Percentiles rank a stretch among this genome's conserved stretches.
Evolutionary conservation across 2,329 filamentous ascomycete genomes (phyloP).

Genomic region (Neopestalotiopsis clavispora): DNA sequence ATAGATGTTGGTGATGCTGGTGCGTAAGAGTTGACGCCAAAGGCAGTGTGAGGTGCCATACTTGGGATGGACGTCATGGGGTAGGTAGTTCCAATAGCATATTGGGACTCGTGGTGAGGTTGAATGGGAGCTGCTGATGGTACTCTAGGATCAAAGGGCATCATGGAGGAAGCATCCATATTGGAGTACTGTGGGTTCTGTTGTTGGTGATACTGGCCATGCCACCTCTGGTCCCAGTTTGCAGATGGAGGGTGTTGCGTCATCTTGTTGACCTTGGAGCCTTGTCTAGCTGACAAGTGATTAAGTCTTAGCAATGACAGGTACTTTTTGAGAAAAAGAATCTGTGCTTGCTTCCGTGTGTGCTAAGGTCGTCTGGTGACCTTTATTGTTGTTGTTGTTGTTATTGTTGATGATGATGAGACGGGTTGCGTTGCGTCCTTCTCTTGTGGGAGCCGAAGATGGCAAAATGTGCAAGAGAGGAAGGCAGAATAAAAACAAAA

Average conservation of each 20-base stretch:
- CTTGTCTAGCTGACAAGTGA: background rate
- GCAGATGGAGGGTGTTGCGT: slow-evolving; percentile 48
- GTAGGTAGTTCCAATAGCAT: slow-evolving; percentile 51
- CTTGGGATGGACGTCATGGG: slow-evolving; percentile 46
- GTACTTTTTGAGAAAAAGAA: background rate
- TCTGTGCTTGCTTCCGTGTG: slow-evolving; percentile 1
- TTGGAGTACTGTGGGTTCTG: slow-evolving; percentile 47
- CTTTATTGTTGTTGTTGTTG: background rate
- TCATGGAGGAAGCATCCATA: slow-evolving; percentile 51
- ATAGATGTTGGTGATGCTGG: slow-evolving; percentile 30
- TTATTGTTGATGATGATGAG: background rate
- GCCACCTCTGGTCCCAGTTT: slow-evolving; percentile 59
- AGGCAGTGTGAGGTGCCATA: slow-evolving; percentile 46
- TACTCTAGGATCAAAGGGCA: slow-evolving; percentile 54
- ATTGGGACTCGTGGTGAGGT: slow-evolving; percentile 51
- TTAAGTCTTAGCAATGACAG: background rate
- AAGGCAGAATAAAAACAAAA: slow-evolving; percentile 12
- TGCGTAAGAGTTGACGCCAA: slow-evolving; percentile 49
- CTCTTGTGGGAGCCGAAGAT: background rate
- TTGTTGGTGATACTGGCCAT: slow-evolving; percentile 49
- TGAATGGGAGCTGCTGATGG: slow-evolving; percentile 44
- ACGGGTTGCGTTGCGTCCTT: background rate
- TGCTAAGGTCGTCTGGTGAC: background rate
- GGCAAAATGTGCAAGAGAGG: background rate
- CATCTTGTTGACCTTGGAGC: slow-evolving; percentile 27